Evolutionary conservation across 2,329 filamentous ascomycete species (phyloP).

Genomic region (Onygenales sp.): DNA sequence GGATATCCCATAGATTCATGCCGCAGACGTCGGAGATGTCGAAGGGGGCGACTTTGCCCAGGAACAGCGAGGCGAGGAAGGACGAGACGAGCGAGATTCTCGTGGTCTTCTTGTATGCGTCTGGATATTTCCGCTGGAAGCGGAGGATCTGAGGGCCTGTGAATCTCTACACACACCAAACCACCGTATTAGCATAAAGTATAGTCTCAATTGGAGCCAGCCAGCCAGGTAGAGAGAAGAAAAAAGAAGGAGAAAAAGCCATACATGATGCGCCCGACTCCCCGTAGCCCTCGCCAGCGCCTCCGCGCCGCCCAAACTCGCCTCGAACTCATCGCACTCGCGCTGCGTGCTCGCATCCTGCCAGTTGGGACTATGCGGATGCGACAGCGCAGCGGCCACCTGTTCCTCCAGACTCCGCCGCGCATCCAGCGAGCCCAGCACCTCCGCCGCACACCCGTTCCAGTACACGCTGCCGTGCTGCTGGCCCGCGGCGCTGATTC

Average conservation of each 20-base stretch:
- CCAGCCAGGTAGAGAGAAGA: too few relatives aligned
- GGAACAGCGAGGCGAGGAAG: slow-evolving; percentile 82
- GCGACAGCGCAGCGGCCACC: slow-evolving; percentile 63
- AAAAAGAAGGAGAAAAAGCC: slow-evolving; percentile 19
- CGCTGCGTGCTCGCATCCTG: slow-evolving; percentile 91
- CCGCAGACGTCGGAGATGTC: slow-evolving; percentile 93
- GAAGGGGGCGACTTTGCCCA: slow-evolving; percentile 76
- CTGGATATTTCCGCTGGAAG: slow-evolving; percentile 68
- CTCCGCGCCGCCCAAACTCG: slow-evolving; percentile 54
- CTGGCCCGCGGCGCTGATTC: slow-evolving; percentile 85
- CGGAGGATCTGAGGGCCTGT: slow-evolving; percentile 95
- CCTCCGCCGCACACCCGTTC: slow-evolving; percentile 57
- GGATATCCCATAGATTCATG: slow-evolving; percentile 94
- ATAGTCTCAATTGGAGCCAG: too few relatives aligned
- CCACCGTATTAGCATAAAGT: slow-evolving; percentile 2
- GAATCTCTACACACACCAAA: slow-evolving; percentile 56
- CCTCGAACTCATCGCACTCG: slow-evolving; percentile 85
- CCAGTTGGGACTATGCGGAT: slow-evolving; percentile 91
- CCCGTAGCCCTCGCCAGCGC: slow-evolving; percentile 72
- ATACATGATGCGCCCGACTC: slow-evolving; percentile 86
- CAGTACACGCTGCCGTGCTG: slow-evolving; percentile 98
- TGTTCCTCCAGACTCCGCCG: slow-evolving; percentile 60
- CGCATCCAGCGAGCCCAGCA: slow-evolving; percentile 53
- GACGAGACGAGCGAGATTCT: slow-evolving; percentile 92
- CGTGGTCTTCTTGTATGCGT: slow-evolving; percentile 68